Evolutionary conservation across 108 stramenopile species (phyloP).

Genomic region (Cylindrotheca fusiformis): DNA sequence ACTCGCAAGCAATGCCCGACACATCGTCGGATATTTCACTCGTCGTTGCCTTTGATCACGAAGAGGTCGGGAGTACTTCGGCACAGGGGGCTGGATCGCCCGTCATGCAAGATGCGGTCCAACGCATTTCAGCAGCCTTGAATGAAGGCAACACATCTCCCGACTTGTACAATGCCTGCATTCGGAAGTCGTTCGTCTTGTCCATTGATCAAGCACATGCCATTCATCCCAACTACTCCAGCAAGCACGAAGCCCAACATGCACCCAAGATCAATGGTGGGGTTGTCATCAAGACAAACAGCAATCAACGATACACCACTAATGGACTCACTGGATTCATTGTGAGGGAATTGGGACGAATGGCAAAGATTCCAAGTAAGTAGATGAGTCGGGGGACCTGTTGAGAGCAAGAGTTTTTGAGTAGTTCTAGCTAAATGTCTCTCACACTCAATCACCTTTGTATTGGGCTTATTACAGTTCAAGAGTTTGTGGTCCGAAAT

Average conservation of each 20-base stretch:
- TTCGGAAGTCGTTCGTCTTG: slow-evolving; percentile 74
- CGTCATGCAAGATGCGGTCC: slow-evolving; percentile 79
- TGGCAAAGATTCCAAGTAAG: slow-evolving; percentile 41
- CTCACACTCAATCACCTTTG: not conserved
- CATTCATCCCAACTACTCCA: slow-evolving; percentile 89
- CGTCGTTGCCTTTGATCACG: slow-evolving; percentile 92
- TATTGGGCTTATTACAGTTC: not conserved
- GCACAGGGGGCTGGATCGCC: slow-evolving; percentile 92
- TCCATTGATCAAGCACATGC: slow-evolving; percentile 94
- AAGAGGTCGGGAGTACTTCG: slow-evolving; percentile 88
- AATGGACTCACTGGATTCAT: slow-evolving; percentile 88
- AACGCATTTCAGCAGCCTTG: slow-evolving; percentile 67
- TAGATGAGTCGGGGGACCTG: slow-evolving; percentile 1
- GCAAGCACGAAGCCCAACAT: slow-evolving; percentile 87
- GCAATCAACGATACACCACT: slow-evolving; percentile 91
- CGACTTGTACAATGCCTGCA: slow-evolving; percentile 50
- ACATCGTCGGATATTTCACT: slow-evolving; percentile 60
- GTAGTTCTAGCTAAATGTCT: not conserved
- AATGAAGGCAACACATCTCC: slow-evolving; percentile 46
- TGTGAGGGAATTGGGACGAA: slow-evolving; percentile 78
- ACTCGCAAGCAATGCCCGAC: slow-evolving; percentile 32
- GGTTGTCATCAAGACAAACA: slow-evolving; percentile 91
- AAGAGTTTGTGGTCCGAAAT: slow-evolving; percentile 68
- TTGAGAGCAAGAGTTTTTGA: slow-evolving; percentile 48
- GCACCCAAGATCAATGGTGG: slow-evolving; percentile 88